phyloP scores from a whole-genome alignment of 2,329 filamentous ascomycete species.

The Xylariaceae sp. region DNA sequence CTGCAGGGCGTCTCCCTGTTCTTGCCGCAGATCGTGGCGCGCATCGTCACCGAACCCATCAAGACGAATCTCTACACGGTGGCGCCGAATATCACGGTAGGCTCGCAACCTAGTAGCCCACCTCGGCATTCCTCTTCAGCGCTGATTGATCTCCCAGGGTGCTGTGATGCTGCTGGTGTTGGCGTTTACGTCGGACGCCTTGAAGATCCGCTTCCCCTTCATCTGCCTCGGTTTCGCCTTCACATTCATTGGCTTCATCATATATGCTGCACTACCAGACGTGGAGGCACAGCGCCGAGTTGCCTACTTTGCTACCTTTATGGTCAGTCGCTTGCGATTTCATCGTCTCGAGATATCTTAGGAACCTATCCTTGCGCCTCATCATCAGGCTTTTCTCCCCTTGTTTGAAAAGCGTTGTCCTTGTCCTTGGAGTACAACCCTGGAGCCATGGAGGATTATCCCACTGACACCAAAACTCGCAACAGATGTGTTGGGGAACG shows the following conservation, averaged over 20 bases:
- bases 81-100: constrained; percentile 61
- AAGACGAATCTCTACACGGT: constrained; percentile 76
- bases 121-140: background rate
- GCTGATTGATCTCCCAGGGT: constrained; percentile 33
- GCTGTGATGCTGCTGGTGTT: constrained; percentile 65
- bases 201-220: constrained; percentile 63
- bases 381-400: too few relatives aligned
- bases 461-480: too few relatives aligned
- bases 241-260: constrained; percentile 70
- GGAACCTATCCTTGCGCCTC: too few relatives aligned
- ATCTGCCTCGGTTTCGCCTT: constrained; percentile 66
- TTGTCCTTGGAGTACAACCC: too few relatives aligned
- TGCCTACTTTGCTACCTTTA: constrained; percentile 70
- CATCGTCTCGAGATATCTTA: too few relatives aligned
- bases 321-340: too few relatives aligned
- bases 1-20: constrained; percentile 48
- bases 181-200: constrained; percentile 62
- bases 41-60: constrained; percentile 40
- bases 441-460: too few relatives aligned
- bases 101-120: background rate
- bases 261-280: constrained; percentile 63
- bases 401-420: too few relatives aligned
- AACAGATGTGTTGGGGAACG: constrained; percentile 78
- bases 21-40: constrained; percentile 46
- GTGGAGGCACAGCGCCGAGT: constrained; percentile 53